phyloP scores from a whole-genome alignment of 805 yeast genomes.

The Candida montana region DNA sequence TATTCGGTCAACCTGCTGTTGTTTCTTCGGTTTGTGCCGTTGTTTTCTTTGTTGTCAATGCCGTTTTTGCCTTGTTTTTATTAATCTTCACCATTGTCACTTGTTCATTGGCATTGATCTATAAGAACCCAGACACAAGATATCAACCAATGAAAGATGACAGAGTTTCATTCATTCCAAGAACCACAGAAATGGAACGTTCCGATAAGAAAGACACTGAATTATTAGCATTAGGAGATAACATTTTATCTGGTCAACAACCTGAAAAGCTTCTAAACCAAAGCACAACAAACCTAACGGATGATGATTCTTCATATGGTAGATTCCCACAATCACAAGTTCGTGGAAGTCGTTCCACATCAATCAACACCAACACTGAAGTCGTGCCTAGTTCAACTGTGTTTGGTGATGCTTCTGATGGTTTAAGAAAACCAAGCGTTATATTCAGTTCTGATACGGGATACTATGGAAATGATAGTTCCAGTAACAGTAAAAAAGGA shows the following conservation, averaged over 20 bases:
- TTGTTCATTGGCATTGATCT: slow-evolving; percentile 75
- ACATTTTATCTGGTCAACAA: slow-evolving; percentile 25
- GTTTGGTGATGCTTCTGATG: neutral
- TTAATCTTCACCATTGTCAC: slow-evolving; percentile 83
- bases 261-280: slow-evolving; percentile 20
- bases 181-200: slow-evolving; percentile 29
- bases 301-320: slow-evolving; percentile 6
- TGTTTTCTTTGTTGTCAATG: slow-evolving; percentile 84
- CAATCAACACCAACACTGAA: neutral
- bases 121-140: slow-evolving; percentile 90
- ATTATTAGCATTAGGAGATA: slow-evolving; percentile 24
- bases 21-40: slow-evolving; percentile 93
- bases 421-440: slow-evolving; percentile 7
- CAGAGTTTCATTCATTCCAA: slow-evolving; percentile 89
- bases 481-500: neutral
- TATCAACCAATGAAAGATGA: slow-evolving; percentile 97
- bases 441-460: slow-evolving; percentile 5
- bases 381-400: slow-evolving; percentile 9
- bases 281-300: neutral
- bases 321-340: slow-evolving; percentile 1
- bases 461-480: slow-evolving; percentile 1
- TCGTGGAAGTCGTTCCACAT: neutral
- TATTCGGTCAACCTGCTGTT: slow-evolving; percentile 76
- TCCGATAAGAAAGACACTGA: slow-evolving; percentile 26
- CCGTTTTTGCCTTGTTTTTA: slow-evolving; percentile 77